Conservation (phyloP, 495 filamentous ascomycete species). For the Penicillium waksmanii region DNA sequence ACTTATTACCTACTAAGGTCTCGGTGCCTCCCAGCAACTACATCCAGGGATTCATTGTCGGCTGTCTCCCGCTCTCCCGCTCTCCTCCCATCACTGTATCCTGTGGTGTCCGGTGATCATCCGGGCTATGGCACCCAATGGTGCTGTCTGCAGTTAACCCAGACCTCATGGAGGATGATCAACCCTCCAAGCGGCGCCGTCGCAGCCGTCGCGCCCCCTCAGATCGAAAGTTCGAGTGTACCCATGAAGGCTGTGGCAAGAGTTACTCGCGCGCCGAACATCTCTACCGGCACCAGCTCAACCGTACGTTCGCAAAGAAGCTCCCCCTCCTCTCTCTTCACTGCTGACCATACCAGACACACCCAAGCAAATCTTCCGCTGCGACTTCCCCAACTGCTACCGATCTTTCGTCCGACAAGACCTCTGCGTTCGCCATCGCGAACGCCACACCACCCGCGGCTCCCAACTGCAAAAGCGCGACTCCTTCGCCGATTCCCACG, state of each 20-base stretch:
- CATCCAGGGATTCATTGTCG: no score
- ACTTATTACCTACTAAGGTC: no score
- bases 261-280: conserved; percentile 97
- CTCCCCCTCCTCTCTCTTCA: background rate
- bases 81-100: no score
- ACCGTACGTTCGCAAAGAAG: conserved; percentile 63
- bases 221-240: conserved; percentile 95
- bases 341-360: conserved; percentile 50
- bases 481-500: conserved; percentile 37
- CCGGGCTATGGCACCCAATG: conserved; percentile 29
- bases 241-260: conserved; percentile 87
- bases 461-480: conserved; percentile 95
- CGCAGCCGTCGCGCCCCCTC: conserved; percentile 69
- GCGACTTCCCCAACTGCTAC: conserved; percentile 89
- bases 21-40: no score
- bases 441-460: conserved; percentile 93
- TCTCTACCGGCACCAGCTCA: conserved; percentile 94
- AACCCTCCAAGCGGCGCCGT: conserved; percentile 34
- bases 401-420: conserved; percentile 94
- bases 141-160: conserved; percentile 19
- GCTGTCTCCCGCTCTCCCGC: no score
- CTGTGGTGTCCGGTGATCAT: no score
- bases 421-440: conserved; percentile 88
- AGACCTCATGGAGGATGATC: conserved; percentile 33
- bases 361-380: conserved; percentile 94